Conservation (phyloP, 1,284 basidiomycete species). For the Ustilago xerochloae region DNA sequence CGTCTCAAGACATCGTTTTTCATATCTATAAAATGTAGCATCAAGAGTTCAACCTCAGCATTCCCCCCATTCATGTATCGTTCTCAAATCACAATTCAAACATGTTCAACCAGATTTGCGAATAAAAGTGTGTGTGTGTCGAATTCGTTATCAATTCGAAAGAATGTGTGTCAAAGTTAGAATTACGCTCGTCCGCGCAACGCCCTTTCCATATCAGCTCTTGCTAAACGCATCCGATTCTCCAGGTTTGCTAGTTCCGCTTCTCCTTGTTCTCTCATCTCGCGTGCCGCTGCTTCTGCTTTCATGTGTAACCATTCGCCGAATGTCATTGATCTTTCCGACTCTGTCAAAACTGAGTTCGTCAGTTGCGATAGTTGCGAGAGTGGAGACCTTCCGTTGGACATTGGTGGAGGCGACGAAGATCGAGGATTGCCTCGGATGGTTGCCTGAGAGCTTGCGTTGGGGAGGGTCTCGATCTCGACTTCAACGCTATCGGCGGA, state of each 20-base stretch:
- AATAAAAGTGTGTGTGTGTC: background rate
- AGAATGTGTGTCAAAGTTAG: background rate
- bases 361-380: slow-evolving; percentile 22
- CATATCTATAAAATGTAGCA: no score
- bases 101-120: background rate
- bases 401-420: background rate
- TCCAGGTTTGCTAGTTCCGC: slow-evolving; percentile 31
- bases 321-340: slow-evolving; percentile 36
- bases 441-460: slow-evolving; percentile 28
- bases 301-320: slow-evolving; percentile 49
- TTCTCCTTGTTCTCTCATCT: slow-evolving; percentile 39
- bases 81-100: background rate
- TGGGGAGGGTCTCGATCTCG: slow-evolving; percentile 7
- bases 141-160: no score
- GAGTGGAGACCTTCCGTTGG: slow-evolving; percentile 10
- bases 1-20: no score
- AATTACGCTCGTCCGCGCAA: slow-evolving; percentile 8
- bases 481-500: slow-evolving; percentile 1
- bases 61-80: background rate
- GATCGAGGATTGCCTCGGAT: slow-evolving; percentile 28
- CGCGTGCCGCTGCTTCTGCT: slow-evolving; percentile 30
- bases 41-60: slow-evolving; percentile 3
- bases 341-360: slow-evolving; percentile 14
- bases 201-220: slow-evolving; percentile 23
- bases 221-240: slow-evolving; percentile 9